These are phyloP conservation scores for Mucor lusitanicus DNA, from an alignment of 371 early-diverging fungal species.

Conservation along the genomic window DNA sequence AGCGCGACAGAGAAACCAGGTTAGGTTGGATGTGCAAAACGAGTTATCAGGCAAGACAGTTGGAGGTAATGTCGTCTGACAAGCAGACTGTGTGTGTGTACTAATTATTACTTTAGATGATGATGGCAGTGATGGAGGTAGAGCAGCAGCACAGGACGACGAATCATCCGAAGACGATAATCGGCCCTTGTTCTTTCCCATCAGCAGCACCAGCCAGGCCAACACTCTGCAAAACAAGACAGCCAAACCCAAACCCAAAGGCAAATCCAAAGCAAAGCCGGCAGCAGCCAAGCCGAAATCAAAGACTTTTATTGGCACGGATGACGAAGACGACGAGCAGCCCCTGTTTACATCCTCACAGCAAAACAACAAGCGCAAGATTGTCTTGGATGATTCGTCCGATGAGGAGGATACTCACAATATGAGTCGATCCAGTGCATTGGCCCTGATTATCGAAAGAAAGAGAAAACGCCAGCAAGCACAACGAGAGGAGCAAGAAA, in stretches of 20 bases:
- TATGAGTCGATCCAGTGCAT: slow-evolving; percentile 1
- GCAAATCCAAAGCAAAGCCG: background rate
- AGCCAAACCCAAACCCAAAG: background rate
- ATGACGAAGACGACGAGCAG: background rate
- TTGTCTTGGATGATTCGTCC: background rate
- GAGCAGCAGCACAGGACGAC: background rate
- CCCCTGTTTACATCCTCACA: background rate
- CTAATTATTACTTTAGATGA: background rate
- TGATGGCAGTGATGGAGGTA: background rate
- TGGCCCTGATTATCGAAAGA: slow-evolving; percentile 4
- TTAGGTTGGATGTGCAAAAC: background rate
- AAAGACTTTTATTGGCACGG: background rate
- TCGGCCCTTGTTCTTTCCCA: slow-evolving; percentile 12
- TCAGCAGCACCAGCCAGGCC: background rate
- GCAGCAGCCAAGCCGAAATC: background rate
- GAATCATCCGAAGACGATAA: slow-evolving; percentile 19
- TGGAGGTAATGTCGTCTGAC: background rate
- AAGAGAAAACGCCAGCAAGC: slow-evolving; percentile 4
- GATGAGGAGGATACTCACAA: background rate
- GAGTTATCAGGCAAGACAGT: slow-evolving; percentile 19
- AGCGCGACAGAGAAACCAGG: slow-evolving; percentile 18
- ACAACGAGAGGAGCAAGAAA: background rate
- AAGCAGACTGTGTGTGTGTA: no score
- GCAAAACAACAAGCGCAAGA: background rate
- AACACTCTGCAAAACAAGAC: background rate